Evolutionary conservation across 2,329 filamentous ascomycete species (phyloP), one percentile per base, ranked within the genome.

Genomic region (Lasiodiplodia theobromae): DNA sequence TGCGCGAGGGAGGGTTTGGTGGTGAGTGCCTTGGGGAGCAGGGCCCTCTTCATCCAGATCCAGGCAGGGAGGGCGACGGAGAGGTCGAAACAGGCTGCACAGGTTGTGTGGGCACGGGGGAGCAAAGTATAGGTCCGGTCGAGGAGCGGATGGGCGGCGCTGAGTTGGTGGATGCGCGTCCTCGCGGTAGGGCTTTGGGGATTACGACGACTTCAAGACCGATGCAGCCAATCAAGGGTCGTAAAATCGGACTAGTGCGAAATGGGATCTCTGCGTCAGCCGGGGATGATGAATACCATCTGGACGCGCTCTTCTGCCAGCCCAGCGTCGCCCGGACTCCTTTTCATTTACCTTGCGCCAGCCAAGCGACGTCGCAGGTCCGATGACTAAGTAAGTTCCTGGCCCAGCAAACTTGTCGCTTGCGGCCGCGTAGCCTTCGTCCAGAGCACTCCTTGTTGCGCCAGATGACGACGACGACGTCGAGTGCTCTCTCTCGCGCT

Each of bases 121-220:
- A 38, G 56, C 25, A 38, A 62, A 58, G 56, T 54, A 63, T 62
- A 68, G 66, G 57, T 63, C 21, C 16, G 51, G 56, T 49, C 23
- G 16, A 53, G 57, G 66, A 68, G 57, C 37, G 28, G 57, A 47
- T 23, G 54, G 66, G 51, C 67, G 49, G 58, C 51, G 58, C 57
- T 68, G 67, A 68, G 67, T 51, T 68, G 49, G 62, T 25, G 25
- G n/a, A n/a, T 65, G 44, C 62, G 62, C 62, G 47, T 51, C 40
- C 34, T 40, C 56, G 56, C 49, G 12, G 64, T 57, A 67, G 64
- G 49, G 37, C 52, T 25, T 14, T 28, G 63, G 16, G 16, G 44
- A 10, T 44, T n/a, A 28, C 23, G 25, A 25, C 44, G 23, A n/a
- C 54, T 31, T 40, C 34, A 11, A 18, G n/a, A 23, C 10, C 4